These are phyloP conservation scores for Mycena vulgaris DNA, from an alignment of 768 basidiomycete genomes.

Conservation along the genomic window DNA sequence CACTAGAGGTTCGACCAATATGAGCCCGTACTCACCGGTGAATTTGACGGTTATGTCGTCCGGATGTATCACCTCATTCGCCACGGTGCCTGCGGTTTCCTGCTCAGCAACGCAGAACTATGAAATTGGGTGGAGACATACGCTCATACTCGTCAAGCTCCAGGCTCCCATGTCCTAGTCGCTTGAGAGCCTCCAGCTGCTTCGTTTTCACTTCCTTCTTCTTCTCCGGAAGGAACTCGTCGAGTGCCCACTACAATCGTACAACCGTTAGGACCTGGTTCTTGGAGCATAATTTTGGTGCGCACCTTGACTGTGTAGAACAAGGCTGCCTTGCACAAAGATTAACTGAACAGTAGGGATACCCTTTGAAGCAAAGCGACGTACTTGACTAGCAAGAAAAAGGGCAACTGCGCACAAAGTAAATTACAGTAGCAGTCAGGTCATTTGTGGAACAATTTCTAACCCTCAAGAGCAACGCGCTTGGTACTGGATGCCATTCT, in stretches of 20 bases:
- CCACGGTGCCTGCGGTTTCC: slow-evolving; percentile 77
- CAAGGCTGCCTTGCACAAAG: slow-evolving; percentile 73
- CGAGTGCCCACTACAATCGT: slow-evolving; percentile 73
- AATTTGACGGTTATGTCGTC: slow-evolving; percentile 89
- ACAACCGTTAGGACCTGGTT: slow-evolving; percentile 9
- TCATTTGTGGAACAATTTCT: slow-evolving; percentile 1
- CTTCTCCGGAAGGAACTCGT: slow-evolving; percentile 65
- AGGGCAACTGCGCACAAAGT: slow-evolving; percentile 53
- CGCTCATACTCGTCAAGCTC: slow-evolving; percentile 94
- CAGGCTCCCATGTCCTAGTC: slow-evolving; percentile 78
- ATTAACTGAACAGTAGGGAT: slow-evolving; percentile 15
- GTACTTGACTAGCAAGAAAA: slow-evolving; percentile 67
- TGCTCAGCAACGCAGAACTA: slow-evolving; percentile 14
- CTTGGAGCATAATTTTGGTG: slow-evolving; percentile 23
- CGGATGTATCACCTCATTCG: slow-evolving; percentile 93
- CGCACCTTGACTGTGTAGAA: slow-evolving; percentile 83
- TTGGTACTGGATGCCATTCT: slow-evolving; percentile 26
- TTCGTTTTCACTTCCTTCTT: slow-evolving; percentile 78
- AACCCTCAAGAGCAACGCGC: slow-evolving; percentile 34
- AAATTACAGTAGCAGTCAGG: not conserved
- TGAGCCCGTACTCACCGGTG: slow-evolving; percentile 65
- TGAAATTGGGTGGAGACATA: slow-evolving; percentile 52
- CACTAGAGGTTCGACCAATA: not conserved
- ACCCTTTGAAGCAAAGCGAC: slow-evolving; percentile 34
- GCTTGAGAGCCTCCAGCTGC: slow-evolving; percentile 78